Conservation (phyloP, 805 yeast genomes). For the Limtongia smithiae region DNA sequence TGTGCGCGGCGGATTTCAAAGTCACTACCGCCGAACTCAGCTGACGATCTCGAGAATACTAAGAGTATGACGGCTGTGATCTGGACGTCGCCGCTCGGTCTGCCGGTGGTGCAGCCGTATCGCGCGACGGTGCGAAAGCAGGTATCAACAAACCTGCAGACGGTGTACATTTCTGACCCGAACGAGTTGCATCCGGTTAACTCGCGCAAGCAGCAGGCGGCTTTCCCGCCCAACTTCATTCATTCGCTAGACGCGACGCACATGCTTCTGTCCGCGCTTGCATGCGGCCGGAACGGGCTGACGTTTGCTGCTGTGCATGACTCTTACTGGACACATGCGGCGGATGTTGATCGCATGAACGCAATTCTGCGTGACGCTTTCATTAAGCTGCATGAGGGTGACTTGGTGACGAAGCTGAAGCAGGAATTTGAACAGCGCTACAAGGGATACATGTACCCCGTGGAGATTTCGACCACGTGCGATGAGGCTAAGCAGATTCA, state of each 20-base stretch:
- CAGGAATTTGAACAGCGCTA: constrained; percentile 81
- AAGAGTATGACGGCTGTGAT: constrained; percentile 80
- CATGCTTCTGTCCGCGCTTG: constrained; percentile 83
- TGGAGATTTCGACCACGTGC: constrained; percentile 51
- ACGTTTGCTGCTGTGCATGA: constrained; percentile 95
- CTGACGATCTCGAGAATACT: constrained; percentile 34
- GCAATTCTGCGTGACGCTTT: constrained; percentile 68
- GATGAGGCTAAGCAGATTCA: constrained; percentile 51
- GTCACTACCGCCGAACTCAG: constrained; percentile 66
- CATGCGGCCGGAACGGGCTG: constrained; percentile 61
- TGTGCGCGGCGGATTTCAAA: constrained; percentile 78
- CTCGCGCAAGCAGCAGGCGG: constrained; percentile 83
- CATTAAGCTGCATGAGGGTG: constrained; percentile 68
- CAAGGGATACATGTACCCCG: constrained; percentile 60
- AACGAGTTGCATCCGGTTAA: constrained; percentile 77
- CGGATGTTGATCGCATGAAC: constrained; percentile 73
- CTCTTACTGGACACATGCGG: constrained; percentile 97
- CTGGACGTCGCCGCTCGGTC: constrained; percentile 95
- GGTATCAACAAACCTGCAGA: constrained; percentile 79
- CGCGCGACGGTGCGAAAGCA: constrained; percentile 62
- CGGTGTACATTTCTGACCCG: constrained; percentile 86
- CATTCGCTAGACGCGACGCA: constrained; percentile 97
- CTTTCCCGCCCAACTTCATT: constrained; percentile 92
- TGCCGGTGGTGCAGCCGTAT: constrained; percentile 97
- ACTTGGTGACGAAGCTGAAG: constrained; percentile 65